Evolutionary conservation across 768 basidiomycete genomes (phyloP).

Genomic region (Rhizopogon vulgaris): DNA sequence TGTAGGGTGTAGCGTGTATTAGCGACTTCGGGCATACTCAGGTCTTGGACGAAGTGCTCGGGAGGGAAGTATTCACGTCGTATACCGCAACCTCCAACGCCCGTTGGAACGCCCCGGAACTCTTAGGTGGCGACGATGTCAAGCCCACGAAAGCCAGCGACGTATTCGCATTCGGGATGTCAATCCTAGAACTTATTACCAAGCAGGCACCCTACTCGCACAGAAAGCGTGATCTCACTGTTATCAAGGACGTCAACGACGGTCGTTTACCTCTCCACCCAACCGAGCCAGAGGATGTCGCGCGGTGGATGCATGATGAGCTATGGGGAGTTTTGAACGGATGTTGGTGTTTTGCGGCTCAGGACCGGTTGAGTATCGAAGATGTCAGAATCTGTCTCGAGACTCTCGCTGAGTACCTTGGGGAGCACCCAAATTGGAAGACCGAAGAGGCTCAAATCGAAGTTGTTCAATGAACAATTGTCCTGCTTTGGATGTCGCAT

Average conservation of each 20-base stretch:
- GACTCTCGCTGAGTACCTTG: neutral
- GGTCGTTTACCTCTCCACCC: conserved; percentile 41
- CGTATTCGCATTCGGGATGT: conserved; percentile 56
- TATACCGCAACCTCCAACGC: conserved; percentile 41
- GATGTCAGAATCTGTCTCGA: neutral
- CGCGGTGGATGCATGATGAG: conserved; percentile 38
- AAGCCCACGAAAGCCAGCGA: conserved; percentile 44
- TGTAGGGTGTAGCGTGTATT: conserved; percentile 47
- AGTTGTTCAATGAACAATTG: neutral
- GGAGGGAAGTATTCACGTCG: conserved; percentile 38
- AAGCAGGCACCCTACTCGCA: conserved; percentile 45
- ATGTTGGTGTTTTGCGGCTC: conserved; percentile 40
- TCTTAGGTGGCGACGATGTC: conserved; percentile 38
- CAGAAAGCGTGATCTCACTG: conserved; percentile 42
- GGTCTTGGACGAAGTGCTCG: conserved; percentile 52
- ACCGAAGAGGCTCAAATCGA: neutral
- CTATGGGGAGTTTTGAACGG: conserved; percentile 39
- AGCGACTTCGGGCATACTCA: conserved; percentile 64
- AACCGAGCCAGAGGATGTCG: conserved; percentile 19
- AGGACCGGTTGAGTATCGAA: conserved; percentile 26
- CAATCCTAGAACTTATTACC: conserved; percentile 52
- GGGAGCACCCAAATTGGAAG: neutral
- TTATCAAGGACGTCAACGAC: conserved; percentile 38
- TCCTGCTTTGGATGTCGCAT: neutral
- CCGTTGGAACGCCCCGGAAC: conserved; percentile 59